Base-by-base conservation (phyloP, 106 monocot genomes). In the Acorus gramineus region DNA sequence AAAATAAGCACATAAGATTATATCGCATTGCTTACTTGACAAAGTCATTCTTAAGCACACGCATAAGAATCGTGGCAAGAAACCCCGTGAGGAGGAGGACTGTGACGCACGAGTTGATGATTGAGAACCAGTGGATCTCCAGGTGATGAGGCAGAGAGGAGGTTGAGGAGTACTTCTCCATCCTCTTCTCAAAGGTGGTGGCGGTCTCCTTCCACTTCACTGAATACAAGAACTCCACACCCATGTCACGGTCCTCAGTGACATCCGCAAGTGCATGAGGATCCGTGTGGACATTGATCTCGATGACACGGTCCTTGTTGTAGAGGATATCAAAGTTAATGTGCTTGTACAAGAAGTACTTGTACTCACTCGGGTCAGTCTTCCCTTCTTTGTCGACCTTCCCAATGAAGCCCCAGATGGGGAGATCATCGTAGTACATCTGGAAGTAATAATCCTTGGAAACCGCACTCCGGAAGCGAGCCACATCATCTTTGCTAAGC, bases 91-190 rank as follows among this genome's bases (percentile, higher is more conserved):
- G 56, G 4, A 67, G 66, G 11, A 67, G 66, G 46, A 67, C 66
- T 3, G 66, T 67, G 2, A 67, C 66, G 46, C 66, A 67, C 47
- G 66, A 67, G 56, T 67, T 67, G 9, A 67, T 47, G 11, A 67
- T 67, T n/a, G 66, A 67, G 56, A 67, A 67, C 66, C 66, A 67
- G 12, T 67, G 66, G 66, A 67, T 56, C 66, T 67, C 66, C 14
- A 67, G 44, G 8, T 67, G 66, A 5, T 67, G 66, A 11, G 66
- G 66, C 66, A 56, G 4, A 7, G 54, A 67, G 7, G 66, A 67
- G 14, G 66, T 55, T 11, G 55, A 46, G 46, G 66, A 67, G 13
- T 67, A 67, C 46, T 67, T 67, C 11, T 67, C 66, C 66, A 67
- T 67, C 48, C 57, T 58, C 11, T 68, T 68, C 57, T 68, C 57